Conservation (phyloP, 169 alveolate species). For the Cryptosporidium parvum region DNA sequence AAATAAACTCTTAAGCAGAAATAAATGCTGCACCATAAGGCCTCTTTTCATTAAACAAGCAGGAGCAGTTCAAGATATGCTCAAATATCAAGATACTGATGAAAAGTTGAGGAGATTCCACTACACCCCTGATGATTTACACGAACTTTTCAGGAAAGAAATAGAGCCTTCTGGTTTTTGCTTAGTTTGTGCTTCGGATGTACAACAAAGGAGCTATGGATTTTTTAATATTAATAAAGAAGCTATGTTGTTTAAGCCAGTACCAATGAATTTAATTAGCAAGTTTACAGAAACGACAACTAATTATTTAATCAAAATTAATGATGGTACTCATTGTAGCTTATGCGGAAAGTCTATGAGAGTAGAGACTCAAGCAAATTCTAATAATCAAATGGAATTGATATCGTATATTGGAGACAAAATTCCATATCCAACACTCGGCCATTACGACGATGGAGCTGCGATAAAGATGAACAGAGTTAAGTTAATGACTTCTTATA, state of each 20-base stretch:
- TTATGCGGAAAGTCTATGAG: conserved; percentile 61
- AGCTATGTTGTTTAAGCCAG: not conserved
- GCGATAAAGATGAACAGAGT: conserved; percentile 60
- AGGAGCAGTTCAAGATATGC: conserved; percentile 67
- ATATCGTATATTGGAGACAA: conserved; percentile 42
- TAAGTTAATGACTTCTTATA: conserved; percentile 49
- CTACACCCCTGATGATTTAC: conserved; percentile 43
- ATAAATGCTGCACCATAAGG: conserved; percentile 27
- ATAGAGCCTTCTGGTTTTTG: conserved; percentile 58
- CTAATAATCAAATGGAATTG: not conserved
- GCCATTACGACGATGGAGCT: conserved; percentile 56
- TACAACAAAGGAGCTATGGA: conserved; percentile 48
- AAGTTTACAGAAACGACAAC: conserved; percentile 47
- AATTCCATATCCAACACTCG: conserved; percentile 65
- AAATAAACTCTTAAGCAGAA: conserved; percentile 13
- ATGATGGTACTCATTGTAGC: conserved; percentile 61
- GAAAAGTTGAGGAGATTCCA: conserved; percentile 51
- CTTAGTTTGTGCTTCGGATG: conserved; percentile 44
- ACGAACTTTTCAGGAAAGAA: conserved; percentile 25
- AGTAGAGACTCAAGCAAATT: not conserved
- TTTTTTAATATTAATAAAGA: conserved; percentile 24
- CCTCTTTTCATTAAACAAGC: conserved; percentile 54
- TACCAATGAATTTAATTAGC: conserved; percentile 6
- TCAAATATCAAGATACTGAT: conserved; percentile 40
- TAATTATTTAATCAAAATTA: conserved; percentile 19